Evolutionary conservation across 805 yeast species (phyloP), one percentile per base, ranked within the genome.

Genomic region (Tetrapisispora iriomotensis): DNA sequence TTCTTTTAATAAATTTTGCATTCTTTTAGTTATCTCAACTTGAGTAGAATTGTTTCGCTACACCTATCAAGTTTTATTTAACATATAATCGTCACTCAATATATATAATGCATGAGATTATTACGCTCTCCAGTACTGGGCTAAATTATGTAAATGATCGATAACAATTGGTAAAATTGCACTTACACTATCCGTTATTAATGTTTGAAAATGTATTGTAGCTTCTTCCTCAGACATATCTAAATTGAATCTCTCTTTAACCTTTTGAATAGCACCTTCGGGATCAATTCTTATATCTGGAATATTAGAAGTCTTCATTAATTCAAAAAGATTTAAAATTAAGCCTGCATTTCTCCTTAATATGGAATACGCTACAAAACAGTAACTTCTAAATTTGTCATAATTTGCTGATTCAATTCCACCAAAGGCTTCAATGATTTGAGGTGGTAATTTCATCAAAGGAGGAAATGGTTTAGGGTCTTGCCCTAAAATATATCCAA

Each of bases 401-500:
- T 84, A 92, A 58, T 90, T 88, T 31, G 81, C 82, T 37, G 90
- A 86, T 45, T 74, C 71, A 37, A 85, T 72, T 1, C 97, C 98
- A 2, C 99, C 99, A 86, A 92, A 92, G 0, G 96, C 97, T 48
- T 92, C 98, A 30, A 92, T 83, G 14, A 92, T 82, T 61, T 92
- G 98, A 30, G 92, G 92, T 0, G 98, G 98, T 28, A 92, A 66
- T 55, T 92, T 92, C 96, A 92, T 92, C 64, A 90, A 70, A 1
- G 99, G 99, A 12, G 99, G 97, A 63, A 92, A 92, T 12, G 97
- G 97, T 58, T 92, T 92, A 2, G 99, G 99, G 59, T 92, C 99
- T 38, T 88, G 79, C 0, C 99, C 99, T 39, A 92, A 65, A 36
- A 92, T 90, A 54, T 92, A 92, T 1, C 99, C 99, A 60, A 85